Evolutionary conservation across 2,329 filamentous ascomycete species (phyloP).

Genomic region (Pyrenochaeta sp.): DNA sequence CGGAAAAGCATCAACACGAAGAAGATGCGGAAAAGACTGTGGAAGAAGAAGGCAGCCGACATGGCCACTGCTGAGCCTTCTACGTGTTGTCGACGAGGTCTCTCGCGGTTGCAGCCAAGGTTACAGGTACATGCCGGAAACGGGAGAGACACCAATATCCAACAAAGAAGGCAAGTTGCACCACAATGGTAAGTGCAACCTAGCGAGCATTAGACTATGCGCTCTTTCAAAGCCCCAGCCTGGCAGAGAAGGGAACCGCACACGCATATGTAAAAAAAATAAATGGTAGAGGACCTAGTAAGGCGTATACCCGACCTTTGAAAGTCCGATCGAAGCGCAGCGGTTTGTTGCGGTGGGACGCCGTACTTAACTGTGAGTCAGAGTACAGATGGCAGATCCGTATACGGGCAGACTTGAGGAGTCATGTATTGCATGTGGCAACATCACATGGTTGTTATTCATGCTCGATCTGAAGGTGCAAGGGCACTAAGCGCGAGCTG

Average conservation of each 20-base stretch:
- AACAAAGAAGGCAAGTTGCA: slow-evolving; percentile 9
- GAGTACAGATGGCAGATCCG: not conserved
- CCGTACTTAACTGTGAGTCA: not conserved
- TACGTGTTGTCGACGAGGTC: slow-evolving; percentile 2
- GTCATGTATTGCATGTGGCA: not conserved
- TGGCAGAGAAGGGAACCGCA: not conserved
- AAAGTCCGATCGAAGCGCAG: not conserved
- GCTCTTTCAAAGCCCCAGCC: not conserved
- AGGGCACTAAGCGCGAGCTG: not conserved
- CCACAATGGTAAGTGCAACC: not conserved
- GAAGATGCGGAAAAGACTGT: not conserved
- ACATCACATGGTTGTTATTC: no score
- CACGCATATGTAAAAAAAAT: not conserved
- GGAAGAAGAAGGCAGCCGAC: not conserved
- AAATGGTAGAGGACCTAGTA: not conserved
- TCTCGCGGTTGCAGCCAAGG: slow-evolving; percentile 4
- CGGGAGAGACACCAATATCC: slow-evolving; percentile 1
- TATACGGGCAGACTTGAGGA: not conserved
- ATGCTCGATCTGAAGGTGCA: not conserved
- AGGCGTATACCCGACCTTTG: not conserved
- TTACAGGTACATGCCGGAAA: slow-evolving; percentile 13
- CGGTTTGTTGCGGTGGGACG: not conserved
- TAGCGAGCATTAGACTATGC: not conserved
- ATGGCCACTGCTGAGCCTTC: not conserved
- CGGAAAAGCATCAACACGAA: slow-evolving; percentile 15